Conservation (phyloP, 805 yeast genomes). For the Brettanomyces naardenensis region DNA sequence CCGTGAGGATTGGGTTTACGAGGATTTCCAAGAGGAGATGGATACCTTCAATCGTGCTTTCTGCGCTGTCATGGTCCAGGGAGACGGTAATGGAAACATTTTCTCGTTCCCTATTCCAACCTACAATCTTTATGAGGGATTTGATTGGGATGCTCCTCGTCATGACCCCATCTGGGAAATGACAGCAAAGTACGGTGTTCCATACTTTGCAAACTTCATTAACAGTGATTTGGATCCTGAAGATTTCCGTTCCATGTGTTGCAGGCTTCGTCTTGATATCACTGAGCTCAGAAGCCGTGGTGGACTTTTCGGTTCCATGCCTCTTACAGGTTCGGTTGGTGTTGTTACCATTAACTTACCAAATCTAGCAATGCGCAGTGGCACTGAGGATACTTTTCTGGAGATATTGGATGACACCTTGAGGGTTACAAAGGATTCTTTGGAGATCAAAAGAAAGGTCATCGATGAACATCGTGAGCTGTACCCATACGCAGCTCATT, state of each 20-base stretch:
- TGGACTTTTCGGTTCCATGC: constrained; percentile 1
- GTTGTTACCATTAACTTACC: constrained; percentile 2
- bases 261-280: constrained; percentile 3
- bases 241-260: constrained; percentile 3
- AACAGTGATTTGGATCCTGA: constrained; percentile 2
- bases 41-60: constrained; percentile 1
- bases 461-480: neutral
- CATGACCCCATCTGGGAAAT: constrained; percentile 1
- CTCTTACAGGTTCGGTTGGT: constrained; percentile 2
- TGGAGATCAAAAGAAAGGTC: constrained; percentile 1
- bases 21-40: constrained; percentile 3
- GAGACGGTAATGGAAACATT: constrained; percentile 2
- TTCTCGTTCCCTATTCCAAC: constrained; percentile 3
- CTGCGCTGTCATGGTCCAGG: constrained; percentile 1
- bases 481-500: constrained; percentile 1
- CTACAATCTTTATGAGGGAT: constrained; percentile 2
- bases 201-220: constrained; percentile 2
- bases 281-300: neutral
- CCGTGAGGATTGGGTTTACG: constrained; percentile 1
- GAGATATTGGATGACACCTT: constrained; percentile 2
- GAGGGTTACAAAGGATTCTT: neutral
- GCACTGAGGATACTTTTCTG: neutral
- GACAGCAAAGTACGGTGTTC: constrained; percentile 3
- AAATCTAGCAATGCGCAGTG: neutral
- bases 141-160: constrained; percentile 2